Evolutionary conservation across 345 rosid genomes (phyloP), one percentile per base, ranked within the genome.

Genomic region (Eucalyptus tenuipes): DNA sequence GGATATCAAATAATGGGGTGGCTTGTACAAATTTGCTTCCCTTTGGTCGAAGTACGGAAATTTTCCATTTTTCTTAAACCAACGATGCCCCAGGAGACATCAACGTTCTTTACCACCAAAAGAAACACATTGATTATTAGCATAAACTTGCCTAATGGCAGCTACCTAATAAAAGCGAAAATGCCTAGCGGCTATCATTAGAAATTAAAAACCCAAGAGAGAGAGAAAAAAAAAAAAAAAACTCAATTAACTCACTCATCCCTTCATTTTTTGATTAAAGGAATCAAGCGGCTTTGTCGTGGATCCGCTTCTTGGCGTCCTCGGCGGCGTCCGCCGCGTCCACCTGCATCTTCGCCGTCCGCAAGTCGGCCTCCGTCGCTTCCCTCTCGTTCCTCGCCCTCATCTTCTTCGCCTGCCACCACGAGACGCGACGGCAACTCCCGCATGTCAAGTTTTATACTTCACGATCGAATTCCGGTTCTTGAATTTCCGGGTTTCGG

Each of bases 241-340:
- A 66, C 79, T 8, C 37, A 31, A 66, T 66, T 1, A 16, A 33
- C 80, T 68, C 61, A 25, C 61, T 24, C 0, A 10, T 55, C 13
- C 13, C 61, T 55, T 55, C 61, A 24, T 55, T 55, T 55, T 55
- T 55, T 55, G 25, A 55, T 22, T 5, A 55, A 24, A 53, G 24
- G 10, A 25, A 84, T 79, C 47, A 79, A 40, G 88, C 79, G 61
- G 84, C 37, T 66, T 66, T 68, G 37, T 22, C 84, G 84, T 85
- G 45, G 9, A 88, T 86, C 33, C 81, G 92, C 87, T 92, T 94
- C 92, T 93, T 94, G 92, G 91, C 89, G 27, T 90, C 91, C 89
- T 93, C 96, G 11, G 96, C 95, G 33, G 93, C 93, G 91, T 95
- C 91, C 14, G 96, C 93, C 31, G 96, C 96, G 47, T 95, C 94